Evolutionary conservation across 305 asterid genomes (phyloP), one percentile per base, ranked within the genome.

Genomic region (Solanum hybrid): DNA sequence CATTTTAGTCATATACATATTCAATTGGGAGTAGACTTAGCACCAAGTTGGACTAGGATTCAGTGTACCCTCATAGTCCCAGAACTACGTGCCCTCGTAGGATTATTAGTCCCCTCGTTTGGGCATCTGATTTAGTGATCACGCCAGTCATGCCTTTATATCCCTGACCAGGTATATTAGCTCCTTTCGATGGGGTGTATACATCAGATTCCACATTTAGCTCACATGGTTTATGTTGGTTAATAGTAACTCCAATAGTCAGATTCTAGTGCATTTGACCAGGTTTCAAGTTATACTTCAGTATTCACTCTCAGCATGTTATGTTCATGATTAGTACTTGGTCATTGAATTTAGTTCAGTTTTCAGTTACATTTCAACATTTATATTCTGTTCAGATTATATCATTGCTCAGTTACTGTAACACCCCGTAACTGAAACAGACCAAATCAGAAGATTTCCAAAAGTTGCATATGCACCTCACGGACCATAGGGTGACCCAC

Each of bases 401-500:
- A 45, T 45, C 7, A 45, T 45, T 45, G 65, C 65, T 51, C 8
- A 51, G 9, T 51, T 51, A 51, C 3, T 51, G 8, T 51, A 51
- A 51, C n/a, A 51, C 3, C 57, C 57, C 57, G 17, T 41, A 41
- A 1, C 6, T 0, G 57, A 5, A 45, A 45, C 0, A 45, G 9
- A 51, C n/a, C 1, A 51, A 51, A 51, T 0, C 0, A 45, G 3
- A 15, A 51, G 68, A 51, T 51, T 51, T 51, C 9, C n/a, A 51
- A 0, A 6, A 6, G 68, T 0, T 2, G 4, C 9, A 15, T 6
- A 0, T 51, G n/a, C 68, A 15, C 3, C 68, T 0, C n/a, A 51
- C 4, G 0, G n/a, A 51, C n/a, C 3, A 14, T 51, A 15, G n/a
- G 68, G 1, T 51, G 68, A 51, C n/a, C n/a, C n/a, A 51, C n/a